phyloP scores from a whole-genome alignment of 768 basidiomycete genomes.

The Pleurotus giganteus region DNA sequence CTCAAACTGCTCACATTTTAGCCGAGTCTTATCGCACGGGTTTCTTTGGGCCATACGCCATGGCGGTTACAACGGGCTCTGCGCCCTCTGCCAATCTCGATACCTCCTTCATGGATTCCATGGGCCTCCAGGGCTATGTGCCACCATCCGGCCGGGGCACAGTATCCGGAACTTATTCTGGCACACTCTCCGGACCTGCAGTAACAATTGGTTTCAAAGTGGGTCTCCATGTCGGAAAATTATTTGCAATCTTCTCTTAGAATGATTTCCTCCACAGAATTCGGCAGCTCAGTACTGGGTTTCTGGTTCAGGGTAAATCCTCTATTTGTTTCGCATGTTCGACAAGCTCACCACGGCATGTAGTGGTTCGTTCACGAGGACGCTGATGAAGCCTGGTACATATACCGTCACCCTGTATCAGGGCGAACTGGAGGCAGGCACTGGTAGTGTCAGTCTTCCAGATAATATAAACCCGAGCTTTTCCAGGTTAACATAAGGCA shows the following conservation, averaged over 20 bases:
- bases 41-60: constrained; percentile 49
- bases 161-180: constrained; percentile 40
- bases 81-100: constrained; percentile 40
- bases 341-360: constrained; percentile 1
- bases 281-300: constrained; percentile 48
- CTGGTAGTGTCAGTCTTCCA: constrained; percentile 29
- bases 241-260: not conserved
- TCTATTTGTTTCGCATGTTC: not conserved
- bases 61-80: constrained; percentile 40
- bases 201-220: constrained; percentile 44
- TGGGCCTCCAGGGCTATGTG: constrained; percentile 44
- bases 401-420: constrained; percentile 45
- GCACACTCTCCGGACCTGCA: constrained; percentile 35
- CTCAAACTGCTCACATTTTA: too few relatives aligned
- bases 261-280: constrained; percentile 25
- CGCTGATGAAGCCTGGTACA: constrained; percentile 47
- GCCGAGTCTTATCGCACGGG: constrained; percentile 41
- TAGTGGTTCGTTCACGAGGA: constrained; percentile 41
- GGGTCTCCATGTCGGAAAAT: too few relatives aligned
- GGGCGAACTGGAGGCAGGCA: constrained; percentile 44
- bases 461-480: not conserved
- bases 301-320: constrained; percentile 33
- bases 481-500: not conserved
- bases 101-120: constrained; percentile 40
- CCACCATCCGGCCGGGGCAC: constrained; percentile 42